Percentiles rank a stretch among this genome's conserved stretches.
Conservation (phyloP, 768 basidiomycete species). For the Russula ochroleuca region DNA sequence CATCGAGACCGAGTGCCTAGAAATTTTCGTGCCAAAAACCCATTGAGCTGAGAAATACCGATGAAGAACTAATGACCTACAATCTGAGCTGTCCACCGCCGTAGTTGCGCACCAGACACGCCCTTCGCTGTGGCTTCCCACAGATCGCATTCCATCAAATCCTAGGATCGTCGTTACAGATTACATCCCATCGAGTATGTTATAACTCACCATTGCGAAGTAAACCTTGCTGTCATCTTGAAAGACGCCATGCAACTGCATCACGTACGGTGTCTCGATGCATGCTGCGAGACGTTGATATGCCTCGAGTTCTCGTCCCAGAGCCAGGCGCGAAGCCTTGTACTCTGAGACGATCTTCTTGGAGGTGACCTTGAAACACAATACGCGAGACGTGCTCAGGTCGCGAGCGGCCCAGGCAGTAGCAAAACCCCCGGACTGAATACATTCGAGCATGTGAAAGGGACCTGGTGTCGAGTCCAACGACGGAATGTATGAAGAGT, state of each 20-base stretch:
- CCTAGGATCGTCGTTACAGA: constrained; percentile 12
- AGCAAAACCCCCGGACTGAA: constrained; percentile 23
- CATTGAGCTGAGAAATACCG: neutral
- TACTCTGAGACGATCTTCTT: constrained; percentile 21
- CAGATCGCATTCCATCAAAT: constrained; percentile 27
- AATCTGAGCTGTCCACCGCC: constrained; percentile 27
- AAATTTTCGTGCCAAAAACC: neutral
- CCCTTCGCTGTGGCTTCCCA: constrained; percentile 22
- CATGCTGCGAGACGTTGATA: constrained; percentile 27
- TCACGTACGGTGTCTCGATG: constrained; percentile 25
- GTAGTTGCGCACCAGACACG: constrained; percentile 5
- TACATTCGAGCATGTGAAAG: constrained; percentile 26
- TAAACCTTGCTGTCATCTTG: constrained; percentile 21
- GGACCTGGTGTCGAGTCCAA: constrained; percentile 21
- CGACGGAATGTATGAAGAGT: constrained; percentile 21
- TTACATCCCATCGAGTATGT: neutral
- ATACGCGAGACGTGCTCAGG: constrained; percentile 21
- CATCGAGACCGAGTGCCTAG: constrained; percentile 24
- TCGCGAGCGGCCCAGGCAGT: constrained; percentile 27
- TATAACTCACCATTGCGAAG: constrained; percentile 25
- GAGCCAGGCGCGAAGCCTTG: constrained; percentile 20
- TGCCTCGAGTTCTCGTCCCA: constrained; percentile 27
- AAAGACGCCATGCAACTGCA: constrained; percentile 27
- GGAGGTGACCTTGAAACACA: constrained; percentile 23
- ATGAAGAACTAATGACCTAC: constrained; percentile 4